Base-by-base conservation (phyloP, 164 flowering plant genomes). In the Akebia trifoliata region DNA sequence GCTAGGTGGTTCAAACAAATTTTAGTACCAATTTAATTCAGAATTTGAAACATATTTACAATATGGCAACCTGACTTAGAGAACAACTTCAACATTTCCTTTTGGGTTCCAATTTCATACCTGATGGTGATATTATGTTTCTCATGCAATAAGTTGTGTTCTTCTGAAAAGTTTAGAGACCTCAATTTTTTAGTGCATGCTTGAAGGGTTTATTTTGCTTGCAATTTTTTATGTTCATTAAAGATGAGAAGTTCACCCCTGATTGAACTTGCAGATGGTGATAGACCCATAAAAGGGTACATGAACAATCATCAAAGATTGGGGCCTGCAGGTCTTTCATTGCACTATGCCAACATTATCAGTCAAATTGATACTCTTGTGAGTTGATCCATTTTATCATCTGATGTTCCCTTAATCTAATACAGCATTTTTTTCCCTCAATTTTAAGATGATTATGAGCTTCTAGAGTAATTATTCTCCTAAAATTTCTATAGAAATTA, bases 281-380 rank as follows among this genome's bases (percentile, higher is more conserved):
- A 86, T 55, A 73, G 42, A 59, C 85, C 79, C 5, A 60, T 66
- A 18, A 76, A 78, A 54, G 60, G 60, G 66, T 59, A 70, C 57
- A 45, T 20, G n/a, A 73, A 48, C 67, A 76, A 50, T 62, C 75
- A 68, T 48, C 72, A 76, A 51, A 76, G 73, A 66, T 60, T 90
- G 64, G 97, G 97, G 10, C 70, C 89, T 44, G 91, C 95, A 62
- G 97, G 97, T 55, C 95, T 90, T 65, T 84, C 97, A 8, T 72
- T 90, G 75, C 97, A 90, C 70, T 90, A 90, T 74, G 97, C 97
- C 56, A 87, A 82, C 65, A 87, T 90, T 39, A 79, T 90, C 35
- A 72, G 78, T 36, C 97, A 90, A 63, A 85, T 90, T 36, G 97
- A 90, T 54, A 84, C 90, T 52, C 74, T 87, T 64, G 97, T 90